Percentiles rank a stretch among this genome's conserved stretches.
Conservation (phyloP, 257 asterid genomes). For the Nicotiana attenuata region DNA sequence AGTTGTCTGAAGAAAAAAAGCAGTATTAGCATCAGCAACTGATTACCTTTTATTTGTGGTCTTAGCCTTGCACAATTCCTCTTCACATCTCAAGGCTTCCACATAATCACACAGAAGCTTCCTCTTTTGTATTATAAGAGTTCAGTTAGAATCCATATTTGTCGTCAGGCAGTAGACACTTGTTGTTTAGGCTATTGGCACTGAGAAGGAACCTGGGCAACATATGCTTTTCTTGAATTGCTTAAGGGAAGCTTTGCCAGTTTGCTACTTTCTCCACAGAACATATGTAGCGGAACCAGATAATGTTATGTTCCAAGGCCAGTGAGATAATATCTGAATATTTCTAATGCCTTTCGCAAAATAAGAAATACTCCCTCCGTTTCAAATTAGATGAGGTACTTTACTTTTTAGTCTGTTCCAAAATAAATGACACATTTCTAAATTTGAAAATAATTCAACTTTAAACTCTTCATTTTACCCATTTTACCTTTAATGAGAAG, state of each 20-base stretch:
- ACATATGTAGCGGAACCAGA: background rate
- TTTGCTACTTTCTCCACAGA: background rate
- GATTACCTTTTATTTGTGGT: background rate
- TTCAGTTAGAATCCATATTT: background rate
- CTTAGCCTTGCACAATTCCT: background rate
- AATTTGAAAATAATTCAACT: too few species aligned
- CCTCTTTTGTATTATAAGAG: background rate
- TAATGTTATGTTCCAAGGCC: background rate
- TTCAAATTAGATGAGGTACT: too few species aligned
- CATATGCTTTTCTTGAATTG: background rate
- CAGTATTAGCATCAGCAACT: background rate
- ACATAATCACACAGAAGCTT: background rate
- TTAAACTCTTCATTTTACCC: too few species aligned
- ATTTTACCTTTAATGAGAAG: too few species aligned
- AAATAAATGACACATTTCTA: too few species aligned
- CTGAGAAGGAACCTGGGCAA: background rate
- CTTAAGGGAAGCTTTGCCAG: background rate
- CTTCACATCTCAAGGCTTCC: background rate
- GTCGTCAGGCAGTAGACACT: background rate
- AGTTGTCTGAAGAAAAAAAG: background rate
- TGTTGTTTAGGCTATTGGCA: background rate
- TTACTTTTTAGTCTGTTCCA: too few species aligned
- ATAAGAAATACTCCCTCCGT: background rate
- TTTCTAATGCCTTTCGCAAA: background rate
- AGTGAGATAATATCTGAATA: too few species aligned